Evolutionary conservation across 768 basidiomycete species (phyloP).

Genomic region (Suillus clintonianus): DNA sequence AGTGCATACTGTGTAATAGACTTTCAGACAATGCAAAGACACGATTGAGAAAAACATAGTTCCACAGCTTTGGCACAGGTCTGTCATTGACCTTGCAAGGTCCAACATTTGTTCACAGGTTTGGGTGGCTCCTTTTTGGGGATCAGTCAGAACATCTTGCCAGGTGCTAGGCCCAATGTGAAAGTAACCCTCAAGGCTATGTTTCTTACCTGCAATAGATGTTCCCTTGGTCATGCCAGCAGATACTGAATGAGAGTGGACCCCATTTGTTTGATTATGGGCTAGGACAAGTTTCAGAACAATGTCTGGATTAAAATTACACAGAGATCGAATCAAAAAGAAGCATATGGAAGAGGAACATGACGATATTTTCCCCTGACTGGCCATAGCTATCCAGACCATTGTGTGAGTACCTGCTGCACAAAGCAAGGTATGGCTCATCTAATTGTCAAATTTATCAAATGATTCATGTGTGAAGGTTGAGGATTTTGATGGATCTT

Average conservation of each 20-base stretch:
- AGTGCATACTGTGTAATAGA: background rate
- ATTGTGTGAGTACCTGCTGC: background rate
- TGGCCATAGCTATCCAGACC: background rate
- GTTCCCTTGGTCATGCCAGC: background rate
- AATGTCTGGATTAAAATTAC: background rate
- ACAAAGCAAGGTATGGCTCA: too few relatives aligned
- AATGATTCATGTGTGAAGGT: too few relatives aligned
- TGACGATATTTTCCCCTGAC: background rate
- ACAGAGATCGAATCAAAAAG: background rate
- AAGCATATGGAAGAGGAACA: background rate
- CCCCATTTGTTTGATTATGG: background rate
- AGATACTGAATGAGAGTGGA: background rate
- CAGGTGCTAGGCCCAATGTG: background rate
- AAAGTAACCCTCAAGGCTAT: background rate
- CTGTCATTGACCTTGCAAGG: too few relatives aligned
- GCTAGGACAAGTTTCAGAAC: background rate
- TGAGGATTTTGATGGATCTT: too few relatives aligned
- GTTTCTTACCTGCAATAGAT: background rate
- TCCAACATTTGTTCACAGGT: background rate
- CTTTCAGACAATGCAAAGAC: background rate
- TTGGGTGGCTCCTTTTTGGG: background rate
- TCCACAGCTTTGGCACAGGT: background rate
- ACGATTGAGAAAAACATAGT: rapidly evolving
- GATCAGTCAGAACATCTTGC: rapidly evolving
- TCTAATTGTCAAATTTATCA: too few relatives aligned